Conservation (phyloP, 2,329 filamentous ascomycete genomes). For the Aureobasidium sp. region DNA sequence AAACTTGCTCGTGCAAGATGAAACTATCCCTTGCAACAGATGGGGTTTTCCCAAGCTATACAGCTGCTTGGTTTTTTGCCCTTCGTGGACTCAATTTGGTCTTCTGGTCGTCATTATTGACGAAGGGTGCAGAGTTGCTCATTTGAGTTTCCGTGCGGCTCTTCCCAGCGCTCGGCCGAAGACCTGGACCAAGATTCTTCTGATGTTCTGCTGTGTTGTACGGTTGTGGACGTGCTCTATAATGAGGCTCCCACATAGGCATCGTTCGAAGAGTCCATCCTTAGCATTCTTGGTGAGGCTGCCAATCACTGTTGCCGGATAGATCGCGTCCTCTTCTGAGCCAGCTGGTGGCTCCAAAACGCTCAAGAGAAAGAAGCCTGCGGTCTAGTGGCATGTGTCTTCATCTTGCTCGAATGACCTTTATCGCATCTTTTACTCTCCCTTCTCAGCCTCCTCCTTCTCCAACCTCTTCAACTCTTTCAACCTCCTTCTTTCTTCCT, state of each 20-base stretch:
- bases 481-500: constrained; percentile 2
- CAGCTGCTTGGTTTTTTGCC: background rate
- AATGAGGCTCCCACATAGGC: background rate
- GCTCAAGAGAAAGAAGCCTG: background rate
- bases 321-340: background rate
- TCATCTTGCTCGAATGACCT: background rate
- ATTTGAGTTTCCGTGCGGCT: no score
- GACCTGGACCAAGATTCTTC: background rate
- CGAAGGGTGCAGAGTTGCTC: background rate
- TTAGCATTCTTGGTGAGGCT: background rate
- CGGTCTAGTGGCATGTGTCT: background rate
- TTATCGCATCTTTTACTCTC: background rate
- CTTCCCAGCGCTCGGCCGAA: no score
- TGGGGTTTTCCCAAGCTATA: background rate
- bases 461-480: background rate
- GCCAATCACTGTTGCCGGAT: background rate
- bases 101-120: background rate
- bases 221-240: background rate
- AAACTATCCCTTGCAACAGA: background rate
- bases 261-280: background rate
- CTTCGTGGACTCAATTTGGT: no score
- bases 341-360: no score
- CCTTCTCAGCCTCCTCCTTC: constrained; percentile 7
- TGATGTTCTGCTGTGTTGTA: background rate
- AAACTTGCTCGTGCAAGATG: background rate